Conservation (phyloP, 2,329 filamentous ascomycete species). For the Triangularia setosa region DNA sequence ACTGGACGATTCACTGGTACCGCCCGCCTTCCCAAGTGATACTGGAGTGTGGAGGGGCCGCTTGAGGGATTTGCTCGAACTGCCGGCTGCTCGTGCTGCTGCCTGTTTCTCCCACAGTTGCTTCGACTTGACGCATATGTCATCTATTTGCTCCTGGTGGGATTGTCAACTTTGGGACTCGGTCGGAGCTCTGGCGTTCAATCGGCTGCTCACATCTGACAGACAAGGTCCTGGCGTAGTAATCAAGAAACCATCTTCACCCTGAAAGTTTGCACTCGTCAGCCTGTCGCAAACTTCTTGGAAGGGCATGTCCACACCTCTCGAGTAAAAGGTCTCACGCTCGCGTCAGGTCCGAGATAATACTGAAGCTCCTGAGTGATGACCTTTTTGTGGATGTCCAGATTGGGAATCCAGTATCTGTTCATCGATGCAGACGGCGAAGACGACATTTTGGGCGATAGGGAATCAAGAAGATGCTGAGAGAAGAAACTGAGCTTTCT, state of each 20-base stretch:
- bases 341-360: conserved; percentile 55
- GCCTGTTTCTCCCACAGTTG: conserved; percentile 56
- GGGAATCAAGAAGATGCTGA: conserved; percentile 1
- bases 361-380: conserved; percentile 57
- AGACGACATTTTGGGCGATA: conserved; percentile 32
- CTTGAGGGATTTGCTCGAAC: conserved; percentile 49
- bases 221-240: conserved; percentile 54
- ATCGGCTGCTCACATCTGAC: conserved; percentile 49
- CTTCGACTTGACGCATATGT: conserved; percentile 57
- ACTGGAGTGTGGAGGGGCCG: conserved; percentile 55
- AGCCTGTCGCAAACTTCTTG: conserved; percentile 22
- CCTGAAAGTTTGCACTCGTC: conserved; percentile 35
- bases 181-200: background rate
- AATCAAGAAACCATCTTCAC: conserved; percentile 59
- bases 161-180: conserved; percentile 22
- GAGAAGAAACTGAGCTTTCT: conserved; percentile 4
- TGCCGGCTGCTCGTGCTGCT: conserved; percentile 44
- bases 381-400: conserved; percentile 58
- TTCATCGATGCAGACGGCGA: conserved; percentile 44
- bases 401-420: conserved; percentile 57
- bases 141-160: conserved; percentile 57
- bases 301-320: conserved; percentile 42
- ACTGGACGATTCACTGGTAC: conserved; percentile 33
- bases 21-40: conserved; percentile 43
- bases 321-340: conserved; percentile 53